Base-by-base conservation (phyloP, 331 rosid species). In the Prunus yedoensis region DNA sequence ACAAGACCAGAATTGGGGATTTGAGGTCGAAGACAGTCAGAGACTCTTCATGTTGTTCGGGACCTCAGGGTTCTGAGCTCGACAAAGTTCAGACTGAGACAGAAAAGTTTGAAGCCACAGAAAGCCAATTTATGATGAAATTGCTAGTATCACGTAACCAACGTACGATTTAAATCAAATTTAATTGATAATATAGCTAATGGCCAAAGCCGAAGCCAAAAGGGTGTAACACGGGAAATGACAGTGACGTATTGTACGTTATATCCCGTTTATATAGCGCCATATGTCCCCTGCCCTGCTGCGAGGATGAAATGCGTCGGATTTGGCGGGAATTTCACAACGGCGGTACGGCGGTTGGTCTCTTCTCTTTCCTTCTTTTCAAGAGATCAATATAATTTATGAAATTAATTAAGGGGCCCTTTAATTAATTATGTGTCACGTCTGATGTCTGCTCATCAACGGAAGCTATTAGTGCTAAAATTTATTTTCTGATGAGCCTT, bases 301-400 rank as follows among this genome's bases (percentile, higher is more conserved):
- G 43, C 35, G 5, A 30, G 35, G 35, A 50, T 47, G n/a, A 2
- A 45, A 72, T 56, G 72, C 76, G 71, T 57, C 69, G 27, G 23
- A 28, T 50, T 59, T 47, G 83, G 85, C 83, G 84, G 81, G 91
- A 79, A 80, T 12, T 64, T 4, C 51, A 51, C 83, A 35, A 30
- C 74, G 79, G 84, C 68, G 61, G 79, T 65, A 41, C 70, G 68
- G 12, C 25, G 0, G n/a, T 14, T 60, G 38, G 18, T 3, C 15
- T 35, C 9, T 38, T 1, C 43, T 38, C 8, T 6, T 38, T 6
- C 43, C 43, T 38, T 38, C 43, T 38, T 35, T 38, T 38, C 43
- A 6, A 38, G 43, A 6, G 43, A 38, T 38, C 43, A 38, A 38
- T 38, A 38, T 1, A 6, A 38, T 38, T 38, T 38, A 38, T 38